Base-by-base conservation (phyloP, 2,329 filamentous ascomycete genomes). In the Monilinia fructigena region DNA sequence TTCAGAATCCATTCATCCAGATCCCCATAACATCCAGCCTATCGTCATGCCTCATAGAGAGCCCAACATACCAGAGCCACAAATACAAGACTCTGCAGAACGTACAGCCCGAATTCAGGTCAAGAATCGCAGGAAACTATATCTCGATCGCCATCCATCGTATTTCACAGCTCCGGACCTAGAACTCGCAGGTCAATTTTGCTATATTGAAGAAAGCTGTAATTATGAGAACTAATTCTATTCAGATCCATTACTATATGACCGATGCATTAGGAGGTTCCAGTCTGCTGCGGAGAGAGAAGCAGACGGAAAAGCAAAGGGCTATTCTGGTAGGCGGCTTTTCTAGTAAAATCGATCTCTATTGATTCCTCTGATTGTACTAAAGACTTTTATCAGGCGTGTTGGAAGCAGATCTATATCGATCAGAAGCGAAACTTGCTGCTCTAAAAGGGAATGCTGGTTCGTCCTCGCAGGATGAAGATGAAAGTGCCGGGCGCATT, bases 221-320 rank as follows among this genome's bases (percentile, higher is more conserved):
- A 7, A 35, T 35, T 35, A 56, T 45, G 5, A 23, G 40, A 50
- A 67, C 69, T 73, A 66, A 72, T 60, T 40, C 5, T 38, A 42
- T n/a, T 40, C 45, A 76, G 76, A 77, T 70, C 76, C 76, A 11
- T 67, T 77, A 55, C 69, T 77, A 10, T 77, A 76, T 66, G 76
- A 77, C 66, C 73, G 73, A 48, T 76, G 75, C 50, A 71, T 77
- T 38, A 68, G 76, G 28, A 72, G 72, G 40, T 77, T 77, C 52
- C 75, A 76, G 66, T 70, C 74, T 6, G 67, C 75, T 6, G 71
- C 72, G 1, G 76, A 77, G 66, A 71, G 76, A 52, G 74, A 77
- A 71, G 76, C 75, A 50, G 75, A 76, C 52, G 76, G 76, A 3
- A 69, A 71, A n/a, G 69, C 72, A 3, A 77, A 77, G 67, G 76